Percentiles rank a stretch among this genome's conserved stretches.
Conservation (phyloP, 1,284 basidiomycete species). For the Ceratobasidium sp. region DNA sequence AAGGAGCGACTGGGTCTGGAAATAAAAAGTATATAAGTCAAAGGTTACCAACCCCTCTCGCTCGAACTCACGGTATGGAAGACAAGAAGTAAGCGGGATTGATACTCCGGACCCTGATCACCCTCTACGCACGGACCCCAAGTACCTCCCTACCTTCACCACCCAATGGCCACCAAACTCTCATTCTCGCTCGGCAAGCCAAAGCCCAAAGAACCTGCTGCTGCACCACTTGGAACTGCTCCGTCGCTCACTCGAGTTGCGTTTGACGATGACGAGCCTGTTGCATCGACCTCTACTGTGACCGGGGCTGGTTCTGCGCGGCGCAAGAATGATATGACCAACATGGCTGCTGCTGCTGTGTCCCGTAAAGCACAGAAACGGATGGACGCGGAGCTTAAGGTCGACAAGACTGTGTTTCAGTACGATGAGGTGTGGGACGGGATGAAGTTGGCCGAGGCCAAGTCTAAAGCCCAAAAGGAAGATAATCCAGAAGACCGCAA, state of each 20-base stretch:
- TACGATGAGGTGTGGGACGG: slow-evolving; percentile 97
- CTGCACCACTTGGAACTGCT: slow-evolving; percentile 20
- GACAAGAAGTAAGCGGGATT: slow-evolving; percentile 23
- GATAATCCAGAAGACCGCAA: slow-evolving; percentile 78
- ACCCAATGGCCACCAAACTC: slow-evolving; percentile 40
- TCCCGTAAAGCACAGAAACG: slow-evolving; percentile 28
- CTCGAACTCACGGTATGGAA: slow-evolving; percentile 39
- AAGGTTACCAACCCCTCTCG: neutral
- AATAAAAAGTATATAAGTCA: neutral
- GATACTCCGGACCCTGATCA: slow-evolving; percentile 30
- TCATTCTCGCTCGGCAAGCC: slow-evolving; percentile 39
- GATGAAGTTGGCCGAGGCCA: slow-evolving; percentile 89
- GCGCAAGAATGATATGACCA: slow-evolving; percentile 43
- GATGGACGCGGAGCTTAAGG: slow-evolving; percentile 43
- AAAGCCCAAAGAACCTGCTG: slow-evolving; percentile 17
- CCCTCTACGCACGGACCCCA: slow-evolving; percentile 14
- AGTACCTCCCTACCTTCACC: neutral
- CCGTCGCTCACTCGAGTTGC: slow-evolving; percentile 21
- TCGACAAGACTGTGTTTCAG: slow-evolving; percentile 78
- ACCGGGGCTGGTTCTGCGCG: neutral
- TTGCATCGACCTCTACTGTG: neutral
- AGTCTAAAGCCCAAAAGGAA: slow-evolving; percentile 81
- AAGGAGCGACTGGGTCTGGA: slow-evolving; percentile 8
- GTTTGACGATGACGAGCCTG: slow-evolving; percentile 30
- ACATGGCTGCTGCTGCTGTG: slow-evolving; percentile 29